Evolutionary conservation across 1,284 basidiomycete species (phyloP), one percentile per base, ranked within the genome.

Genomic region (Malassezia slooffiae): DNA sequence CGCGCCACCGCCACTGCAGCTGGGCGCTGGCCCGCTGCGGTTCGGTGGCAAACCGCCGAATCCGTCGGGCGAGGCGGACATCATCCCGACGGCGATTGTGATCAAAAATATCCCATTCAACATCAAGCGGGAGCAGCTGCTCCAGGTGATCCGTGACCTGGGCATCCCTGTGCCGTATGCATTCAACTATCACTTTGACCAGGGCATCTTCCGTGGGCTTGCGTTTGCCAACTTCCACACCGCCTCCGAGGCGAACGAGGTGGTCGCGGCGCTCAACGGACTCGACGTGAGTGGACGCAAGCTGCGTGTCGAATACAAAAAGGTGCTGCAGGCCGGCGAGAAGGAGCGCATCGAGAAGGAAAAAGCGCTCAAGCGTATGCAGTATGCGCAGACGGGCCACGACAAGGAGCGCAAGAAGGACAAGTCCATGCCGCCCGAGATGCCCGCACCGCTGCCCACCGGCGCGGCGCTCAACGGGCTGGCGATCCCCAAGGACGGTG

Each of bases 51-150:
- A 34, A 13, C 15, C 41, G 12, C 32, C 36, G 9, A 17, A 17
- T 12, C 15, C n/a, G 23, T 28, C 26, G n/a, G 42, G 36, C 17
- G 86, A 88, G 58, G 89, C 95, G 70, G 90, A 95, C 70, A 79
- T 95, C 70, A 97, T 97, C 72, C 91, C 91, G 41, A 97, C 91
- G 13, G 91, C 93, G 43, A 96, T 99, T 65, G 91, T 99, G 66
- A 93, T 99, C 74, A 99, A 99, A 41, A 96, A 96, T 76, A 97
- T 96, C 73, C 91, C 90, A 49, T 96, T 97, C 75, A 89, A 88
- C 62, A 87, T 96, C 59, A 87, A 89, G 74, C 81, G 85, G 66
- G 90, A 97, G 74, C 88, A 88, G 46, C 78, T 97, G 50, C 80
- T 97, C 60, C 82, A 84, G 73, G 89, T 96, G 70, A 97, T 97